Percentiles rank a stretch among this genome's conserved stretches.
Evolutionary conservation across 495 filamentous ascomycete species (phyloP).

Genomic region (Hypoxylon crocopeplum): DNA sequence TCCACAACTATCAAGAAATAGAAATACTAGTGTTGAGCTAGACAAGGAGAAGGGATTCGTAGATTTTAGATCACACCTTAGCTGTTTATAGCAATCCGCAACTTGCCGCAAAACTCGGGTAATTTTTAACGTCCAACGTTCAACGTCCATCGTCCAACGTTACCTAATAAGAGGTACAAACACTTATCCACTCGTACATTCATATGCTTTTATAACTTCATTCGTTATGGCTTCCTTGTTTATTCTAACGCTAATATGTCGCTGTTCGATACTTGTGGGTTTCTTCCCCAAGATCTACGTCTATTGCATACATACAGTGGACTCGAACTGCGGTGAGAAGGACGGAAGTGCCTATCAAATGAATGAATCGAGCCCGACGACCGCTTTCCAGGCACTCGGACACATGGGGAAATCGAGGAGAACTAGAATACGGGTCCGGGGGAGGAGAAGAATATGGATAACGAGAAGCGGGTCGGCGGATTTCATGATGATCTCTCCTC

Average conservation of each 20-base stretch:
- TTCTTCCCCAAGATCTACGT: constrained; percentile 26
- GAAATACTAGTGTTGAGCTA: background rate
- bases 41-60: constrained; percentile 3
- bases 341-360: constrained; percentile 16
- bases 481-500: constrained; percentile 3
- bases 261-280: constrained; percentile 16
- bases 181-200: no score
- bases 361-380: constrained; percentile 3
- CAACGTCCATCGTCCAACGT: background rate
- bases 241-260: constrained; percentile 6
- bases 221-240: constrained; percentile 12
- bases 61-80: constrained; percentile 19
- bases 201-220: constrained; percentile 15
- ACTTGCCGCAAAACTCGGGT: no score
- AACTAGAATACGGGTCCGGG: constrained; percentile 27
- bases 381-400: background rate
- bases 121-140: background rate
- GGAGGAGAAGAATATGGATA: constrained; percentile 26
- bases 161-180: background rate
- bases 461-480: background rate
- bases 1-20: constrained; percentile 15
- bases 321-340: constrained; percentile 8
- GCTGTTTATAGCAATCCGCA: constrained; percentile 25
- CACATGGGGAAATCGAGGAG: constrained; percentile 22
- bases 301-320: constrained; percentile 21